phyloP scores from a whole-genome alignment of 371 early-diverging fungal genomes.

The Rhizopus delemar region DNA sequence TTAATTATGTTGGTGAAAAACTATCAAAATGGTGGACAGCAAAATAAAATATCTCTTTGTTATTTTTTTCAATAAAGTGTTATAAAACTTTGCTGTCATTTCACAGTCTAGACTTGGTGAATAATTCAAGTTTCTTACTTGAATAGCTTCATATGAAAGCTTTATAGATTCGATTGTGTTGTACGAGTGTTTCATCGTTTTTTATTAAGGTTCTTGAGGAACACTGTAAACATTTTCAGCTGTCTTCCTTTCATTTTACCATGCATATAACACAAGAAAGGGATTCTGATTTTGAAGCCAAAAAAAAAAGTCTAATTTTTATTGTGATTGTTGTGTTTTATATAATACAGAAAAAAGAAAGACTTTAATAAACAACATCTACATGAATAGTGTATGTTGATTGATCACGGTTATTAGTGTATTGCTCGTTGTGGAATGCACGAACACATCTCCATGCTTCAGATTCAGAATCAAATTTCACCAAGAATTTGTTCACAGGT shows the following conservation, averaged over 20 bases:
- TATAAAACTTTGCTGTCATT: neutral
- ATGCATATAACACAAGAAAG: no score
- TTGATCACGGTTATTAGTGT: neutral
- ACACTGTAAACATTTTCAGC: no score
- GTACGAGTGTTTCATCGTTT: no score
- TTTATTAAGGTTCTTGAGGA: no score
- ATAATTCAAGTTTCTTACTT: no score
- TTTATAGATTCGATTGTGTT: no score
- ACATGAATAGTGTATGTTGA: neutral
- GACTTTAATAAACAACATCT: conserved; percentile 3
- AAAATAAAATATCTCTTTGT: conserved; percentile 29
- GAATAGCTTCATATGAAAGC: no score
- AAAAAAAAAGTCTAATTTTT: neutral
- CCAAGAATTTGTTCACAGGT: conserved; percentile 41
- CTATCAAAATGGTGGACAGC: conserved; percentile 68
- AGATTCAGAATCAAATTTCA: conserved; percentile 51
- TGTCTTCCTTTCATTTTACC: no score
- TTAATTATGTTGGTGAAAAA: conserved; percentile 76
- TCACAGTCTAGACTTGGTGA: no score
- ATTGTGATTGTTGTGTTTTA: neutral
- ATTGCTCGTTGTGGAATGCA: conserved; percentile 38
- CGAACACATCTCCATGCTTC: conserved; percentile 58
- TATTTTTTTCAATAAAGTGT: neutral
- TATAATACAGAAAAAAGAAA: neutral
- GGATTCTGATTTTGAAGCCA: neutral